A percentile compares a stretch with the other conserved stretches of the same genome.
Evolutionary conservation across 2,329 filamentous ascomycete species (phyloP).

Genomic region (Cercospora canescens): DNA sequence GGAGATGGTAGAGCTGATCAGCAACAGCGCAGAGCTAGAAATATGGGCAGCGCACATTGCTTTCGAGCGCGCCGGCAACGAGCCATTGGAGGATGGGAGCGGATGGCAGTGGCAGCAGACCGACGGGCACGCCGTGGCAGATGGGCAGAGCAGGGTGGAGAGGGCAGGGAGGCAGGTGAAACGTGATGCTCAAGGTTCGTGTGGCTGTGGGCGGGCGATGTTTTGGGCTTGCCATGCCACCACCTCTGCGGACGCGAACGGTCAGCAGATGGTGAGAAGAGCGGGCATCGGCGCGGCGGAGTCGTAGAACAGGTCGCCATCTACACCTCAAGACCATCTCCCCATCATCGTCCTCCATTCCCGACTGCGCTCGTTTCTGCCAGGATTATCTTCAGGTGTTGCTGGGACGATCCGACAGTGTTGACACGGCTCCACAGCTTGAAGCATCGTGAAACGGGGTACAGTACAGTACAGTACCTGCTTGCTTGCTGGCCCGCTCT

Average conservation of each 20-base stretch:
- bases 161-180: neutral
- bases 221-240: neutral
- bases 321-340: neutral
- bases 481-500: conserved; percentile 10
- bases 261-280: neutral
- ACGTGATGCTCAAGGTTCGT: conserved; percentile 1
- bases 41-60: neutral
- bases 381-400: neutral
- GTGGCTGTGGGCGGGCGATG: conserved; percentile 7
- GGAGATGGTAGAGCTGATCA: neutral
- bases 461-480: too few relatives aligned
- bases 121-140: neutral
- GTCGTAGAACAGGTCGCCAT: neutral
- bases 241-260: neutral
- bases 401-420: conserved; percentile 4
- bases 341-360: neutral
- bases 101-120: neutral
- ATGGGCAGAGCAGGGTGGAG: neutral
- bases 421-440: conserved; percentile 5
- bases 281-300: neutral
- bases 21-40: neutral
- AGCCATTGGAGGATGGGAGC: neutral
- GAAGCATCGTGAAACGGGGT: conserved; percentile 1
- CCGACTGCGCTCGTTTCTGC: neutral
- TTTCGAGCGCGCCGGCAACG: neutral